Evolutionary conservation across 2,329 filamentous ascomycete genomes (phyloP).

Genomic region (Calonectria fujianensis): DNA sequence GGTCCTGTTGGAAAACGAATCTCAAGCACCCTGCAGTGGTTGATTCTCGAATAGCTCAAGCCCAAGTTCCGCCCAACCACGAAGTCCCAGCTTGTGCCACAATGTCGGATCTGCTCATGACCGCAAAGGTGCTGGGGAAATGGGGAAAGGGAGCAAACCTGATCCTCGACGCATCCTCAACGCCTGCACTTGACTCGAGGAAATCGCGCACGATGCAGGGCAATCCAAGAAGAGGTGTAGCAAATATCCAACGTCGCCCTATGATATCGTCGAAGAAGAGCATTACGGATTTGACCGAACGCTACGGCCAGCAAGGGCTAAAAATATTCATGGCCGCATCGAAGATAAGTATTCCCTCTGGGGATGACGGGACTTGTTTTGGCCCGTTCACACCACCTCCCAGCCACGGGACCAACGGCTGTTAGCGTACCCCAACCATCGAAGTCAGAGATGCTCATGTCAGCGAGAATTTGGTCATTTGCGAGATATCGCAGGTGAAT

Average conservation of each 20-base stretch:
- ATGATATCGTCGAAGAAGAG: not conserved
- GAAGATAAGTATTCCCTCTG: constrained; percentile 4
- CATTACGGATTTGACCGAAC: not conserved
- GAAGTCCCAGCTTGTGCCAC: not conserved
- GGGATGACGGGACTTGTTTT: not conserved
- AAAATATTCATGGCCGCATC: not conserved
- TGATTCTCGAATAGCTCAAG: not conserved
- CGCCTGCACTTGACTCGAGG: not conserved
- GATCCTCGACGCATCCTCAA: not conserved
- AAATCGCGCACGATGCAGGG: not conserved
- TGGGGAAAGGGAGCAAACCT: not conserved
- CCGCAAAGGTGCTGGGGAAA: not conserved
- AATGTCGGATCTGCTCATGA: not conserved
- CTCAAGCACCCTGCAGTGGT: not conserved
- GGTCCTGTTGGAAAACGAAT: not conserved
- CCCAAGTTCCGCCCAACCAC: not conserved
- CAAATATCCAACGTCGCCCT: not conserved
- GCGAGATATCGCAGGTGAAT: not conserved
- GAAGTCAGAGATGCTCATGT: not conserved
- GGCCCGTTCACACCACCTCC: not conserved
- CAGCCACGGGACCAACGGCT: not conserved
- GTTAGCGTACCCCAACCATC: not conserved
- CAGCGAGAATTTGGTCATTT: not conserved
- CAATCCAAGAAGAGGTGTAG: not conserved
- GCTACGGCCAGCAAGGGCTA: not conserved